Evolutionary conservation across 108 stramenopile species (phyloP), one percentile per base, ranked within the genome.

Genomic region (Ochromonas danica): DNA sequence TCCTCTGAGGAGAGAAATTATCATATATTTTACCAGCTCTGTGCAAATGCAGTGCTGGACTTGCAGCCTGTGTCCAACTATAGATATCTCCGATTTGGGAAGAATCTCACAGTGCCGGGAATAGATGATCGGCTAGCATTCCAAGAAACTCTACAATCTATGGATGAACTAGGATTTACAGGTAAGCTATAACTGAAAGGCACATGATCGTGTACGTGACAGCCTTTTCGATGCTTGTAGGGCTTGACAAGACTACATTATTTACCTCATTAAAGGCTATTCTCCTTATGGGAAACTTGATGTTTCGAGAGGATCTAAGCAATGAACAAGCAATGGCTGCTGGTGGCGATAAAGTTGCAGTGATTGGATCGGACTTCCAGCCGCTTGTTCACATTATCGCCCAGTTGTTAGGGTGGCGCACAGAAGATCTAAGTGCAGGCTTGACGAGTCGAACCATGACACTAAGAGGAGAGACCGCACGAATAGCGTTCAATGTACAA

Each of bases 11-110:
- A 90, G 88, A 71, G 90, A 40, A 78, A 62, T 40, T 90, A 88
- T 79, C 90, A 90, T 85, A 81, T 90, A n/a, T 90, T 90, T 80
- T 90, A 90, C 81, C 82, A 86, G 80, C 80, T 82, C 41, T 72
- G 71, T 25, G 40, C 61, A 17, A 71, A 62, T 36, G 77, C 61
- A 1, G 60, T 79, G 0, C 74, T 61, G 28, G 72, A 62, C 33
- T 80, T 87, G 39, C 65, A 61, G 6, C 62, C 78, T 6, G 70
- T 85, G 35, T 61, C 62, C n/a, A 71, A 81, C 61, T 87, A 78
- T 72, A 42, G 78, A 0, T 85, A 87, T 43, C 81, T 87, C 0
- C 28, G 62, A 41, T 61, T 61, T 60, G 67, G 78, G 39, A 79
- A 72, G 38, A 81, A 75, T 70, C 39, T 40, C 14, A 3, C 65